phyloP scores from a whole-genome alignment of 257 asterid species.

The Verbena officinalis region DNA sequence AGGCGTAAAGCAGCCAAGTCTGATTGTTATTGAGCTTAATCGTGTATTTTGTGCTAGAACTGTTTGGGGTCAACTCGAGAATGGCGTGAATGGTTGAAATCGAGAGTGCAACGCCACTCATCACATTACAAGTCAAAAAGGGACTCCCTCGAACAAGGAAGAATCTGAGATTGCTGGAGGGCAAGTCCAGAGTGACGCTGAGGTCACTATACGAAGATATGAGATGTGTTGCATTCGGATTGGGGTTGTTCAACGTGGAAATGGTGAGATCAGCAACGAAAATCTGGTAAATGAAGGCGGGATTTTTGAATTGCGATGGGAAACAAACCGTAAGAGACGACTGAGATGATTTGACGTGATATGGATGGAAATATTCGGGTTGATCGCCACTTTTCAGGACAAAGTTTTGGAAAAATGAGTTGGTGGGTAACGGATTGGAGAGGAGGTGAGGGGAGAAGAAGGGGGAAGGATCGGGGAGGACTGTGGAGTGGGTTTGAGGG shows the following conservation, averaged over 20 bases:
- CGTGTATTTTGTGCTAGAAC: constrained; percentile 56
- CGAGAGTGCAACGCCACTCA: constrained; percentile 42
- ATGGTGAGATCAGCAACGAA: constrained; percentile 65
- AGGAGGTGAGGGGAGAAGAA: constrained; percentile 74
- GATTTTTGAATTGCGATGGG: constrained; percentile 57
- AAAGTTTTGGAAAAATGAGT: constrained; percentile 83
- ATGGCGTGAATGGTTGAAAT: constrained; percentile 85
- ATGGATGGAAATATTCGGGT: constrained; percentile 86
- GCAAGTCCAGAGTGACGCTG: constrained; percentile 76
- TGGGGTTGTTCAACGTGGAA: constrained; percentile 50
- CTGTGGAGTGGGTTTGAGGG: constrained; percentile 67
- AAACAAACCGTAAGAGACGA: constrained; percentile 67
- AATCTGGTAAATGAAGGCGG: constrained; percentile 66
- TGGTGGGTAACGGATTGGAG: constrained; percentile 77
- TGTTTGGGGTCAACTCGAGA: constrained; percentile 54
- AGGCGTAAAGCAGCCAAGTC: constrained; percentile 80
- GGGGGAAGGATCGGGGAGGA: constrained; percentile 83
- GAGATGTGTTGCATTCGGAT: constrained; percentile 49
- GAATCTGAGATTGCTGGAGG: constrained; percentile 67
- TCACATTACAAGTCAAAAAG: constrained; percentile 64
- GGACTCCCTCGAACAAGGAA: constrained; percentile 90
- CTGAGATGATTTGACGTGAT: constrained; percentile 57
- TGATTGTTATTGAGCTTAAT: constrained; percentile 78
- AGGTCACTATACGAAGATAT: constrained; percentile 74
- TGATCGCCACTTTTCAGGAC: constrained; percentile 87